Conservation (phyloP, 2,329 filamentous ascomycete species). For the Annulohypoxylon truncatum region DNA sequence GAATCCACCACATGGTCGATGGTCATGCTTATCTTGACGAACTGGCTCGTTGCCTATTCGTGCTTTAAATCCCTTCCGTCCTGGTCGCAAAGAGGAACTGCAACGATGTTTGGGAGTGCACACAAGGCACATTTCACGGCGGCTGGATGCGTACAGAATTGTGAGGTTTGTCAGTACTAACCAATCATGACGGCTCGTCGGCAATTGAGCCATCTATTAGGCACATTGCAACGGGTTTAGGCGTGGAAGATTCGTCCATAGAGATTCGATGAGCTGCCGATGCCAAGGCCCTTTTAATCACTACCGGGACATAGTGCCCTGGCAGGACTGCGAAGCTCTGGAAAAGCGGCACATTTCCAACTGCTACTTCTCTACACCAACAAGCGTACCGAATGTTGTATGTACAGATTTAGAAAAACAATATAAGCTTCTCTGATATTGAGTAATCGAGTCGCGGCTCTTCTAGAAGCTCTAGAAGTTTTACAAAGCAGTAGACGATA, state of each 20-base stretch:
- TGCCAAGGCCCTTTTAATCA: slow-evolving; percentile 34
- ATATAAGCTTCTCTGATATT: slow-evolving; percentile 29
- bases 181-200: slow-evolving; percentile 27
- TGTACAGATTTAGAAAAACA: slow-evolving; percentile 2
- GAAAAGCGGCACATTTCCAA: slow-evolving; percentile 32
- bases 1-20: background rate
- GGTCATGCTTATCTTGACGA: slow-evolving; percentile 16
- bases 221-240: slow-evolving; percentile 37
- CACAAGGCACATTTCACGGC: slow-evolving; percentile 29
- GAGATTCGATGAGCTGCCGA: slow-evolving; percentile 24
- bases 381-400: slow-evolving; percentile 6
- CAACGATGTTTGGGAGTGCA: slow-evolving; percentile 12
- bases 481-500: background rate
- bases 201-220: slow-evolving; percentile 37
- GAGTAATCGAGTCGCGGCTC: slow-evolving; percentile 26
- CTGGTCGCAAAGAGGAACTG: background rate
- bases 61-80: background rate
- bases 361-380: slow-evolving; percentile 4
- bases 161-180: slow-evolving; percentile 4
- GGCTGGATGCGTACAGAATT: slow-evolving; percentile 26
- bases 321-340: slow-evolving; percentile 7
- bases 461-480: slow-evolving; percentile 38
- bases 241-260: slow-evolving; percentile 31
- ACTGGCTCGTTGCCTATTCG: background rate
- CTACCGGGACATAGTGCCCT: slow-evolving; percentile 11